Evolutionary conservation across 352 stramenopile species (phyloP).

Genomic region (Globisporangium polare): DNA sequence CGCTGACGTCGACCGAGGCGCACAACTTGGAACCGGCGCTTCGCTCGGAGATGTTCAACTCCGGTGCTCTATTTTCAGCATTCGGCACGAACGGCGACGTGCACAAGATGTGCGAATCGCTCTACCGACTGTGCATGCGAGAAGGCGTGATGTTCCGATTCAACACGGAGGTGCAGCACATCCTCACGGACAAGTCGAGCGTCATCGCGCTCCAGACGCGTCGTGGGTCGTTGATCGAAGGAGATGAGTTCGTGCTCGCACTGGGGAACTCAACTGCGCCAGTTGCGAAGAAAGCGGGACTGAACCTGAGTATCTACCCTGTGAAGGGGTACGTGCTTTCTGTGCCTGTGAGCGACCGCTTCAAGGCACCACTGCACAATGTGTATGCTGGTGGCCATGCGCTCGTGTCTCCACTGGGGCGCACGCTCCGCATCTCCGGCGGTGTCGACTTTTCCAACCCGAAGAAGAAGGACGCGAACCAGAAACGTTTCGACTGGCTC

Average conservation of each 20-base stretch:
- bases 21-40: slow-evolving; percentile 67
- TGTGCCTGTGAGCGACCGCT: slow-evolving; percentile 61
- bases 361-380: slow-evolving; percentile 69
- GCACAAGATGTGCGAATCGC: slow-evolving; percentile 85
- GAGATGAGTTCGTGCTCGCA: slow-evolving; percentile 83
- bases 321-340: slow-evolving; percentile 87
- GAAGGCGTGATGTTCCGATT: slow-evolving; percentile 89
- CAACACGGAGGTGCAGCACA: slow-evolving; percentile 77
- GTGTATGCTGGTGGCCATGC: slow-evolving; percentile 77
- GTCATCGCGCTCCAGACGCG: slow-evolving; percentile 80
- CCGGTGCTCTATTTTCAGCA: slow-evolving; percentile 70
- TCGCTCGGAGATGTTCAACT: slow-evolving; percentile 46
- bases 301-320: slow-evolving; percentile 81
- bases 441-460: slow-evolving; percentile 79
- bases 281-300: slow-evolving; percentile 57
- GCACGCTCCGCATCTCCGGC: slow-evolving; percentile 69
- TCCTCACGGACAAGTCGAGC: slow-evolving; percentile 68
- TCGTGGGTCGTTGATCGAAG: slow-evolving; percentile 80
- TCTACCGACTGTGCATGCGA: slow-evolving; percentile 73
- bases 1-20: slow-evolving; percentile 49
- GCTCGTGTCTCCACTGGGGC: slow-evolving; percentile 71
- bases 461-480: slow-evolving; percentile 47
- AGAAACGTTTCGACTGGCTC: slow-evolving; percentile 79
- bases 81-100: slow-evolving; percentile 85
- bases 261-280: slow-evolving; percentile 73